phyloP scores from a whole-genome alignment of 768 basidiomycete genomes.

The Trametes villosa region DNA sequence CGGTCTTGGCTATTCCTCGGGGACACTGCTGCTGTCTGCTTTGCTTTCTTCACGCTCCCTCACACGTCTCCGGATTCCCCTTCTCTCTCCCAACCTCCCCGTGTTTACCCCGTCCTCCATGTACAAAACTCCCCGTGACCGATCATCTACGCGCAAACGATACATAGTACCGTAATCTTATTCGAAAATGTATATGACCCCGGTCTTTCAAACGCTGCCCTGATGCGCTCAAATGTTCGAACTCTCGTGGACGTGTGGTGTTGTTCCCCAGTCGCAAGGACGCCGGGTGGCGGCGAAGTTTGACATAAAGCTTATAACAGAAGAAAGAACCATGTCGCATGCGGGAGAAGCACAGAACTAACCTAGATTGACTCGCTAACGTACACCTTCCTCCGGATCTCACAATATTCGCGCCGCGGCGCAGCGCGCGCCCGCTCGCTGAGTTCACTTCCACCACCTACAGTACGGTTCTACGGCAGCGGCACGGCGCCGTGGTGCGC shows the following conservation, averaged over 20 bases:
- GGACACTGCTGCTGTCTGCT: conserved; percentile 21
- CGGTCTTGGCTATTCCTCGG: conserved; percentile 16
- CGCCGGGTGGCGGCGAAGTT: no score
- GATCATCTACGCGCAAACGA: neutral
- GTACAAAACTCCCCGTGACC: neutral
- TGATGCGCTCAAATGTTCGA: no score
- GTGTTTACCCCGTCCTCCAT: neutral
- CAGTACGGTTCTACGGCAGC: neutral
- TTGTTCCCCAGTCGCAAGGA: no score
- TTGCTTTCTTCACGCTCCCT: conserved; percentile 3
- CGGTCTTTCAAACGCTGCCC: neutral
- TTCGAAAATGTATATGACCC: conserved; percentile 14
- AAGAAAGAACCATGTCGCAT: no score
- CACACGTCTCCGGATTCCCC: neutral
- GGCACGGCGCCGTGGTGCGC: neutral
- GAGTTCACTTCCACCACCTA: no score
- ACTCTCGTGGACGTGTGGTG: neutral
- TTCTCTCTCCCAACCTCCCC: neutral
- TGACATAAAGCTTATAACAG: no score
- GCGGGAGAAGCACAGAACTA: no score
- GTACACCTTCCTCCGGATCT: no score
- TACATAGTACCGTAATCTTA: conserved; percentile 21
- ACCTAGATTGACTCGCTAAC: no score
- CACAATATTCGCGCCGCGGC: no score
- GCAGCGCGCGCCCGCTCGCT: no score